These are phyloP conservation scores for Aspergillus sp. DNA, from an alignment of 2,329 filamentous ascomycete species.

Conservation along the genomic window DNA sequence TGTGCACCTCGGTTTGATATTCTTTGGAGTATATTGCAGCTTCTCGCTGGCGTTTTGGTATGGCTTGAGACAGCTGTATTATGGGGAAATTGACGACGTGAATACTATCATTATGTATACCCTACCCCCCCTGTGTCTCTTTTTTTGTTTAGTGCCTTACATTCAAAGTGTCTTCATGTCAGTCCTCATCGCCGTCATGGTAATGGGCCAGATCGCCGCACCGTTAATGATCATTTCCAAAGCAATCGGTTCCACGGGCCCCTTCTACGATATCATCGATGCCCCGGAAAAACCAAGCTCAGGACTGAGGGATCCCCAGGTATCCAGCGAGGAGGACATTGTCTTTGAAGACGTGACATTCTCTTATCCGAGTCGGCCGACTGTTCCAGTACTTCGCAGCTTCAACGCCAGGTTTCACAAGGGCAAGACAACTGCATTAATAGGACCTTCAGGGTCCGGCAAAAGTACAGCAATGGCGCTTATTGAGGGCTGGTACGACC, in stretches of 20 bases:
- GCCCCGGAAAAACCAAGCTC: slow-evolving; percentile 16
- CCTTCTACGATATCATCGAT: background rate
- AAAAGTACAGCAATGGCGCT: slow-evolving; percentile 48
- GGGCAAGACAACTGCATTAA: slow-evolving; percentile 43
- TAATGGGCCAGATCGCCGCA: background rate
- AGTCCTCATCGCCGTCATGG: slow-evolving; percentile 27
- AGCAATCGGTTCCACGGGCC: background rate
- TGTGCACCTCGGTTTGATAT: slow-evolving; percentile 34
- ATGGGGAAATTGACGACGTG: slow-evolving; percentile 26
- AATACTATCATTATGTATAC: background rate
- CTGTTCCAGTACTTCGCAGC: slow-evolving; percentile 82
- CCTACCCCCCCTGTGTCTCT: slow-evolving; percentile 27
- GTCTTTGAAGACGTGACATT: slow-evolving; percentile 74
- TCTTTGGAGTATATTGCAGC: slow-evolving; percentile 38
- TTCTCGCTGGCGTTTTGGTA: slow-evolving; percentile 40
- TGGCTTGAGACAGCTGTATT: slow-evolving; percentile 33
- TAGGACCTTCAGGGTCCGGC: slow-evolving; percentile 47
- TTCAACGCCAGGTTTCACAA: slow-evolving; percentile 78
- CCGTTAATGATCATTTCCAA: background rate
- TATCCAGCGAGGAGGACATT: slow-evolving; percentile 68
- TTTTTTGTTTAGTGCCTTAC: too few species aligned
- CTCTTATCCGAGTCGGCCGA: slow-evolving; percentile 90
- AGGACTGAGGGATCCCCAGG: slow-evolving; percentile 74
- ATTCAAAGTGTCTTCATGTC: slow-evolving; percentile 33
- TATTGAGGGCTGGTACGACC: slow-evolving; percentile 51